A percentile compares a stretch with the other conserved stretches of the same genome.
Conservation (phyloP, 169 alveolate genomes). For the Plasmodium sp. region DNA sequence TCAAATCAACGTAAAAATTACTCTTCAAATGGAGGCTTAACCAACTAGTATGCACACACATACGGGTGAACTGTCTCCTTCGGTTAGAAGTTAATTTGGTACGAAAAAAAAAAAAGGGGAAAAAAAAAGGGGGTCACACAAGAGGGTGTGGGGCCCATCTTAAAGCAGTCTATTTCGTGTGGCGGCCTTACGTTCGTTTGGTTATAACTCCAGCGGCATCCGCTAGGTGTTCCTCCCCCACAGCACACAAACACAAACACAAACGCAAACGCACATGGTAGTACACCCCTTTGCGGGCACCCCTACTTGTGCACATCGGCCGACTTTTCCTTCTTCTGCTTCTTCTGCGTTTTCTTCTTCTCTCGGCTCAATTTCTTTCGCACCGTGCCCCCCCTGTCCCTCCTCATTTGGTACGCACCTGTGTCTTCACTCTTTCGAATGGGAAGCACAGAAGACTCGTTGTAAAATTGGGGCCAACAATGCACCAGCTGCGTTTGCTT, state of each 20-base stretch:
- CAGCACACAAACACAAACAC: background rate
- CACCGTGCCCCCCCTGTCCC: slow-evolving; percentile 77
- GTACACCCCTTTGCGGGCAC: background rate
- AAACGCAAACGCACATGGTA: background rate
- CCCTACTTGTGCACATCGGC: slow-evolving; percentile 31
- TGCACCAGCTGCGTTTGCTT: background rate
- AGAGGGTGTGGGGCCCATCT: background rate
- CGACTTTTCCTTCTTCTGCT: slow-evolving; percentile 65
- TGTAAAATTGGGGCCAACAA: slow-evolving; percentile 6
- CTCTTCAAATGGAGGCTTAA: background rate
- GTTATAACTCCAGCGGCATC: background rate
- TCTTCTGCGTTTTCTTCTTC: slow-evolving; percentile 67
- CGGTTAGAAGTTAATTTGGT: background rate
- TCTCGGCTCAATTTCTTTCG: slow-evolving; percentile 70
- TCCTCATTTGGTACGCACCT: slow-evolving; percentile 54
- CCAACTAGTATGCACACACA: background rate
- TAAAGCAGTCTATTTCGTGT: background rate
- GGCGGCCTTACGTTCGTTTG: background rate
- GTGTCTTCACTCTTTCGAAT: background rate
- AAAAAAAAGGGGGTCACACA: background rate
- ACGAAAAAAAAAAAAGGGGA: background rate
- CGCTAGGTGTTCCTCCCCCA: background rate
- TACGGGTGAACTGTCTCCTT: background rate
- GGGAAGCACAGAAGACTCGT: slow-evolving; percentile 13
- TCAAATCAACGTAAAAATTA: background rate